A percentile compares a stretch with the other conserved stretches of the same genome.
These are phyloP conservation scores for Actinomortierella wolfii DNA, from an alignment of 371 early-diverging fungal species.

Conservation along the genomic window DNA sequence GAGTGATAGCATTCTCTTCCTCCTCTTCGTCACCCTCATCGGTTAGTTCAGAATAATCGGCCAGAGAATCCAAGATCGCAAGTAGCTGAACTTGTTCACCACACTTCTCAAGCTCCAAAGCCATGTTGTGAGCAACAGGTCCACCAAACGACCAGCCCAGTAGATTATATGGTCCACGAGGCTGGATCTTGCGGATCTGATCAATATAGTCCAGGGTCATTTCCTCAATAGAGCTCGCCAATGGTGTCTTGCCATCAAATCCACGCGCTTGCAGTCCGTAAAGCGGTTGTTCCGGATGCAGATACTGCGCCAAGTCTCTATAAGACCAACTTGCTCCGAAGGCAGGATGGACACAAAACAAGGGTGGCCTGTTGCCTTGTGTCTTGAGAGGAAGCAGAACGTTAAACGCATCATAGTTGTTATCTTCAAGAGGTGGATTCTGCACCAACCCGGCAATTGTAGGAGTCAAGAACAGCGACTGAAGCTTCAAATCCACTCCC, in stretches of 20 bases:
- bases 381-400: conserved; percentile 10
- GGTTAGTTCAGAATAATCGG: neutral
- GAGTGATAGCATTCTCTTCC: neutral
- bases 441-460: conserved; percentile 4
- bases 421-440: neutral
- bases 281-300: conserved; percentile 13
- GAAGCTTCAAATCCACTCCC: neutral
- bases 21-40: neutral
- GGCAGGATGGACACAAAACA: conserved; percentile 16
- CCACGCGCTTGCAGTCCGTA: conserved; percentile 26
- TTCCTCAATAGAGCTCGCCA: conserved; percentile 7
- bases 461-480: neutral
- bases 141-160: conserved; percentile 16
- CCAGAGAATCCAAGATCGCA: conserved; percentile 2
- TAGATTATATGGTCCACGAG: conserved; percentile 12
- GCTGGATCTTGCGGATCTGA: conserved; percentile 19
- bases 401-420: neutral
- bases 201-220: conserved; percentile 12
- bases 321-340: conserved; percentile 12
- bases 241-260: conserved; percentile 3
- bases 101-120: conserved; percentile 1
- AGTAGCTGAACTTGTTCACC: conserved; percentile 4
- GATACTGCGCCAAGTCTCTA: neutral
- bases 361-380: conserved; percentile 4
- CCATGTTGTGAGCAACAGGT: conserved; percentile 6